phyloP scores from a whole-genome alignment of 2,329 filamentous ascomycete species.

The Sporothrix pallida region DNA sequence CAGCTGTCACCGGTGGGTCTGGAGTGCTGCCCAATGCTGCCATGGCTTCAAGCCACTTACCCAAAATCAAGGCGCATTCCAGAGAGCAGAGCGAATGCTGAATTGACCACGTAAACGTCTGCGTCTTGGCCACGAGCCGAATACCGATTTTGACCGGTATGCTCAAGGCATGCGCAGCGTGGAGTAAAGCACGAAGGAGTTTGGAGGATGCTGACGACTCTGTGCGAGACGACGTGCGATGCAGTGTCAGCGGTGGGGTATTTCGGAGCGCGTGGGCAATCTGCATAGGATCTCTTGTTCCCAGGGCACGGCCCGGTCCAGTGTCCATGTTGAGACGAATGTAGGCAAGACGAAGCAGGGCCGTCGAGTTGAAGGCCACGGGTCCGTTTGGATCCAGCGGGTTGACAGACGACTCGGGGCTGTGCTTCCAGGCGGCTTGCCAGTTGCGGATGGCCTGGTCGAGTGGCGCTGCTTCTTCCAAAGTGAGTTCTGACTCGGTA shows the following conservation, averaged over 20 bases:
- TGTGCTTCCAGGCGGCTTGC: conserved; percentile 59
- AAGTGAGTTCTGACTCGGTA: conserved; percentile 30
- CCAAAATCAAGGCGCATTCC: conserved; percentile 53
- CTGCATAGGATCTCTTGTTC: conserved; percentile 53
- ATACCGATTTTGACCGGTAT: conserved; percentile 60
- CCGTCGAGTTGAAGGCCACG: conserved; percentile 56
- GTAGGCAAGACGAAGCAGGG: conserved; percentile 43
- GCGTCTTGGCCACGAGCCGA: conserved; percentile 57
- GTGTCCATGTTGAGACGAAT: conserved; percentile 48
- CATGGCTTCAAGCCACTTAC: conserved; percentile 48
- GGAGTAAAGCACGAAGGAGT: conserved; percentile 56
- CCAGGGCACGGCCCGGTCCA: conserved; percentile 53
- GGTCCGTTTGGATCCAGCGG: conserved; percentile 59
- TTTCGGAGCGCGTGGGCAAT: conserved; percentile 54
- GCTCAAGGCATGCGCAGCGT: conserved; percentile 60
- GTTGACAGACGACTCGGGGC: conserved; percentile 59
- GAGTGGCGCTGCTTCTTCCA: conserved; percentile 52
- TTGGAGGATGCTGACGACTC: conserved; percentile 41
- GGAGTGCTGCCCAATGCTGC: neutral
- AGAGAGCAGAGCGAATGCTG: conserved; percentile 60
- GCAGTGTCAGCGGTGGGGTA: conserved; percentile 46
- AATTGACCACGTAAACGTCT: conserved; percentile 61
- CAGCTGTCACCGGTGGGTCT: conserved; percentile 45
- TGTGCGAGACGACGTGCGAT: conserved; percentile 43
- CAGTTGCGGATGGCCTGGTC: conserved; percentile 56